Conservation (phyloP, 495 filamentous ascomycete genomes). For the Lindgomyces ingoldianus region DNA sequence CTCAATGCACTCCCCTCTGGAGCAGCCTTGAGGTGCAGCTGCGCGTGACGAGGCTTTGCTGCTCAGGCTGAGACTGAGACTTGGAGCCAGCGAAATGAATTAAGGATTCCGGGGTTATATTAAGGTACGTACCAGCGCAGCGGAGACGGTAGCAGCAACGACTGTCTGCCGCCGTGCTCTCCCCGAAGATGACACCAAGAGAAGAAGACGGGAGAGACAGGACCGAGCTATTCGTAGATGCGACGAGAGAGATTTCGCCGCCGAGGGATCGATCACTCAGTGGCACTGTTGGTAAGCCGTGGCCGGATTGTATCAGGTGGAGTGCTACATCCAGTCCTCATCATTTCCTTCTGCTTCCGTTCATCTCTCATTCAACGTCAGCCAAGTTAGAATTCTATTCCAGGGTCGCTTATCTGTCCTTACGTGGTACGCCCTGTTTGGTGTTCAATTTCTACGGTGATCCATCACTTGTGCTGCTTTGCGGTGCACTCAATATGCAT, state of each 20-base stretch:
- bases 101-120: slow-evolving; percentile 20
- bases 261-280: too few relatives aligned
- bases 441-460: too few relatives aligned
- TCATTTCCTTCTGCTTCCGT: neutral
- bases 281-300: too few relatives aligned
- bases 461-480: neutral
- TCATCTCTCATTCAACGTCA: neutral
- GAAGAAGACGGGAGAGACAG: too few relatives aligned
- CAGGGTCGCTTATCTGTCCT: too few relatives aligned
- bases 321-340: too few relatives aligned
- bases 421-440: too few relatives aligned
- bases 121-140: slow-evolving; percentile 17
- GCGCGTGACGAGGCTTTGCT: neutral
- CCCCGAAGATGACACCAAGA: neutral
- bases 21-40: neutral
- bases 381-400: too few relatives aligned
- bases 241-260: too few relatives aligned
- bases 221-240: too few relatives aligned
- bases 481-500: neutral
- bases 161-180: neutral
- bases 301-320: too few relatives aligned
- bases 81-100: slow-evolving; percentile 7
- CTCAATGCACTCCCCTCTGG: neutral
- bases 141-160: neutral
- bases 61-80: neutral